Percentiles rank a stretch among this genome's conserved stretches.
phyloP scores from a whole-genome alignment of 805 yeast genomes.

The Tetrapisispora namnaoensis region DNA sequence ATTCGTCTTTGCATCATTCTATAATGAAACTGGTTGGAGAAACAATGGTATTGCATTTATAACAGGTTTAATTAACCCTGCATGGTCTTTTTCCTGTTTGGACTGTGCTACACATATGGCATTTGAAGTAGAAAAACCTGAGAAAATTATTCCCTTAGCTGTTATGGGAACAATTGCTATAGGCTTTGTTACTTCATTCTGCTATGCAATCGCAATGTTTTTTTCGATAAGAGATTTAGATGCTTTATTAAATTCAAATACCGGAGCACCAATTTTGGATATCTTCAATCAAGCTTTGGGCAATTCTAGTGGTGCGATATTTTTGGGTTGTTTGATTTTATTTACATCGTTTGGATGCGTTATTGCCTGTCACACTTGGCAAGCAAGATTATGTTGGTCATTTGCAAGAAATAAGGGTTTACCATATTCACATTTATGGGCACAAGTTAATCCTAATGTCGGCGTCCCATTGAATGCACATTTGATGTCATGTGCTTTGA shows the following conservation, averaged over 20 bases:
- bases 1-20: constrained; percentile 50
- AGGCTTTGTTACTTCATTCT: constrained; percentile 54
- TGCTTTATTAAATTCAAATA: constrained; percentile 36
- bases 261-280: constrained; percentile 59
- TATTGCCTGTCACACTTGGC: constrained; percentile 63
- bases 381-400: constrained; percentile 62
- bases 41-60: constrained; percentile 52
- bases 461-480: constrained; percentile 59
- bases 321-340: constrained; percentile 42
- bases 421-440: constrained; percentile 47
- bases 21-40: constrained; percentile 55
- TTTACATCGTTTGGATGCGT: constrained; percentile 54
- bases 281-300: constrained; percentile 51
- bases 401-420: constrained; percentile 63
- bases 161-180: constrained; percentile 58
- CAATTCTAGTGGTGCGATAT: constrained; percentile 48
- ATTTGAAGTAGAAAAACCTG: constrained; percentile 54
- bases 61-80: constrained; percentile 59
- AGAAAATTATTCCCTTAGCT: constrained; percentile 53
- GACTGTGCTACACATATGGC: constrained; percentile 70
- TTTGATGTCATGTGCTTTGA: constrained; percentile 43
- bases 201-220: constrained; percentile 48
- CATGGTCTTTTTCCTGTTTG: constrained; percentile 61
- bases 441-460: constrained; percentile 40
- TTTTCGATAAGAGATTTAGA: constrained; percentile 50